Percentiles rank a stretch among this genome's conserved stretches.
Evolutionary conservation across 2,329 filamentous ascomycete species (phyloP).

Genomic region (Hymenoscyphus albidus): DNA sequence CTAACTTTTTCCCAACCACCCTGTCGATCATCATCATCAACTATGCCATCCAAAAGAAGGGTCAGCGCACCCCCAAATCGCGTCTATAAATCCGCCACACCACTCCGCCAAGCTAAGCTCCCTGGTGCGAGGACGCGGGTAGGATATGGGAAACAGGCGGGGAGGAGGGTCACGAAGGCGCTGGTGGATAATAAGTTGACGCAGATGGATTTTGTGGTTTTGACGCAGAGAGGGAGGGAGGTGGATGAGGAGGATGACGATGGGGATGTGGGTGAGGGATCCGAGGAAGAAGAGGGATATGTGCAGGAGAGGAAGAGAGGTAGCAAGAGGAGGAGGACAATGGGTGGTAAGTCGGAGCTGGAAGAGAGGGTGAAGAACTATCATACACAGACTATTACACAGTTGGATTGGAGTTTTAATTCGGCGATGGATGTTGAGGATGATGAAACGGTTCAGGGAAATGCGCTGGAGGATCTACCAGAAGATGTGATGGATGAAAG

Average conservation of each 20-base stretch:
- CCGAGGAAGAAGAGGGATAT: conserved; percentile 16
- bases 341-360: conserved; percentile 18
- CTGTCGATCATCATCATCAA: background rate
- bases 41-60: conserved; percentile 24
- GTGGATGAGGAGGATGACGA: conserved; percentile 11
- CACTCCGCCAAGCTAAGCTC: conserved; percentile 28
- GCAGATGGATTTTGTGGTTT: conserved; percentile 29
- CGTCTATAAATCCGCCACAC: conserved; percentile 28
- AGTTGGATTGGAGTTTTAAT: conserved; percentile 28
- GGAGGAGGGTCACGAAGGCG: conserved; percentile 18
- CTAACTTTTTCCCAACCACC: no score
- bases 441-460: background rate
- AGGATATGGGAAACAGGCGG: conserved; percentile 26
- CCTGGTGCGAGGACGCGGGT: conserved; percentile 23
- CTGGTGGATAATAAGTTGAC: conserved; percentile 29
- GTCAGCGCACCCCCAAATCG: conserved; percentile 25
- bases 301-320: conserved; percentile 21
- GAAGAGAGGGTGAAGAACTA: conserved; percentile 14
- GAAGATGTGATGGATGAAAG: conserved; percentile 7
- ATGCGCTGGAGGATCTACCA: conserved; percentile 4
- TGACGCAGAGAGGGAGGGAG: conserved; percentile 10
- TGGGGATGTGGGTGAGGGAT: conserved; percentile 12
- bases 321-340: conserved; percentile 27
- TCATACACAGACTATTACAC: conserved; percentile 32
- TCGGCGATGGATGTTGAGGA: conserved; percentile 14